These are phyloP conservation scores for Cryphonectria parasitica DNA, from an alignment of 2,329 filamentous ascomycete species.

Conservation along the genomic window DNA sequence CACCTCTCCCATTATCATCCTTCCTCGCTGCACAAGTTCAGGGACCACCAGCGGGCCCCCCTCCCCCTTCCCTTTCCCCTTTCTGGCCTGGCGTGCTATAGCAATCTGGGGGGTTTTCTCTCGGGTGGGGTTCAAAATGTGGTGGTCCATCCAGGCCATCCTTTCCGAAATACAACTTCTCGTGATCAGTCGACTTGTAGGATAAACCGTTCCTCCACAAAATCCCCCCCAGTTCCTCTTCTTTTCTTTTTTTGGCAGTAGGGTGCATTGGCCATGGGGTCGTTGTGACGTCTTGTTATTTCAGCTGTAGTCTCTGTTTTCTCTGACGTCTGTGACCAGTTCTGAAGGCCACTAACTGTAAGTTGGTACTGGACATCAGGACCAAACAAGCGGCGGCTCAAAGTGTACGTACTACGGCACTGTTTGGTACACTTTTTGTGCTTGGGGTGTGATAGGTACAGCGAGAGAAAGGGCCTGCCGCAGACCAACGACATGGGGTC, in stretches of 20 bases:
- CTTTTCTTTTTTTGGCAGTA: background rate
- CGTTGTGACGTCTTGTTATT: background rate
- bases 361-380: background rate
- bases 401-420: background rate
- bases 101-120: background rate
- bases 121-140: background rate
- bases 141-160: constrained; percentile 1
- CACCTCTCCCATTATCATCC: background rate
- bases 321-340: background rate
- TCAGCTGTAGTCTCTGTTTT: background rate
- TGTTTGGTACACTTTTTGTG: background rate
- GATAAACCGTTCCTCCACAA: background rate
- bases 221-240: background rate
- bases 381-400: background rate
- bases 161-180: constrained; percentile 11
- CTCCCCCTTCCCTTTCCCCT: background rate
- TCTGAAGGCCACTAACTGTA: background rate
- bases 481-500: background rate
- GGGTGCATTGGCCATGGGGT: background rate
- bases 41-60: background rate
- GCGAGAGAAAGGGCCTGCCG: background rate
- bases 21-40: background rate
- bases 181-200: background rate
- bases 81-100: constrained; percentile 5
- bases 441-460: background rate